Evolutionary conservation across 352 stramenopile genomes (phyloP).

Genomic region (Phytophthora ramorum): DNA sequence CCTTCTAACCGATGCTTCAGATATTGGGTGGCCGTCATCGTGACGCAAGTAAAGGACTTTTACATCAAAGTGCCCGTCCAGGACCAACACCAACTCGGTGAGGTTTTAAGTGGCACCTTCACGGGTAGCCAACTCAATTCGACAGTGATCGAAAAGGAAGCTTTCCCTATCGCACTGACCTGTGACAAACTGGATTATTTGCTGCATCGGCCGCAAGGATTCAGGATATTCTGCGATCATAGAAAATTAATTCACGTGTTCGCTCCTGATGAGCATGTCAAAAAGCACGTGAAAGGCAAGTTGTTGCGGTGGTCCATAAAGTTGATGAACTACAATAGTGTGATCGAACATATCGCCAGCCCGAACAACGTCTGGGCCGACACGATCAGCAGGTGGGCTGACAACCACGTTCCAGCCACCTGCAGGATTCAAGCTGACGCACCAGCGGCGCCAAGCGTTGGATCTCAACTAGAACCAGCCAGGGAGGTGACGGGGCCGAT

Average conservation of each 20-base stretch:
- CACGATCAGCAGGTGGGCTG: conserved; percentile 22
- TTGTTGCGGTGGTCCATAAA: conserved; percentile 9
- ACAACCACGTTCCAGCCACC: not conserved
- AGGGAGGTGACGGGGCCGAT: no score
- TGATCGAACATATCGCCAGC: conserved; percentile 1
- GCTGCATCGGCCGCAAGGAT: conserved; percentile 1
- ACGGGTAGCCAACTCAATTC: no score
- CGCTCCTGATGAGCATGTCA: conserved; percentile 1
- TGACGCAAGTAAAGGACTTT: no score
- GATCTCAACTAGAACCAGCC: not conserved
- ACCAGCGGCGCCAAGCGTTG: no score
- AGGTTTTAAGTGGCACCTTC: no score
- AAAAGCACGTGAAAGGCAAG: no score
- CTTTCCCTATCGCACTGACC: conserved; percentile 2
- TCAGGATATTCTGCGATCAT: conserved; percentile 10
- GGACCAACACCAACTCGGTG: no score
- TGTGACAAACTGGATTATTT: conserved; percentile 19
- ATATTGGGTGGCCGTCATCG: conserved; percentile 7
- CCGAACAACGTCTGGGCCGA: conserved; percentile 28
- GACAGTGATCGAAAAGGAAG: conserved; percentile 2
- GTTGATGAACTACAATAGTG: conserved; percentile 20
- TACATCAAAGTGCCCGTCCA: no score
- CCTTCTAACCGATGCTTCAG: conserved; percentile 5
- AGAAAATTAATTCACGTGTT: conserved; percentile 12
- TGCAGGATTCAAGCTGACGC: not conserved